phyloP scores from a whole-genome alignment of 2,329 filamentous ascomycete genomes.

The Metarhizium album region DNA sequence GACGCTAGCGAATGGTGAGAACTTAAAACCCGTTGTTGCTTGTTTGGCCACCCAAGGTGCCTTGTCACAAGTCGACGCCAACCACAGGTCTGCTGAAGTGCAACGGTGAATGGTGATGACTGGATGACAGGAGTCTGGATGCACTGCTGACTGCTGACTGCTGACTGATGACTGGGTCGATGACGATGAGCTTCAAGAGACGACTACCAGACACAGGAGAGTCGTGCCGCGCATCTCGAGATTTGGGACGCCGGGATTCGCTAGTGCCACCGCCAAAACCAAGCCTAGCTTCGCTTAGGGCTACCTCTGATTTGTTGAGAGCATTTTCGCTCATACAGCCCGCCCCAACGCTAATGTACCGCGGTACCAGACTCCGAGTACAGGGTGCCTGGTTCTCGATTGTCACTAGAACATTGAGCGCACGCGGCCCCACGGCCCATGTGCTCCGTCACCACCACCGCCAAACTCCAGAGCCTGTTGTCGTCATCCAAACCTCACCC shows the following conservation, averaged over 20 bases:
- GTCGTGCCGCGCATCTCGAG: conserved; percentile 2
- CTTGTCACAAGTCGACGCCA: not conserved
- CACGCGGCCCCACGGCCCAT: too few species aligned
- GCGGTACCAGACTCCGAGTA: too few species aligned
- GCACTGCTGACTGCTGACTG: not conserved
- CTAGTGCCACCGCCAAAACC: not conserved
- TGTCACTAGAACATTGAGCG: too few species aligned
- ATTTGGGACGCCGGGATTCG: not conserved
- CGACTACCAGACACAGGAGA: not conserved
- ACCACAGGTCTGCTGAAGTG: not conserved
- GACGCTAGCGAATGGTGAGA: not conserved
- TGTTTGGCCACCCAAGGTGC: too few species aligned
- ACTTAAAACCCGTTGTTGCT: too few species aligned
- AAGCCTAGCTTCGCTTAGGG: conserved; percentile 7
- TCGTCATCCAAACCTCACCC: not conserved
- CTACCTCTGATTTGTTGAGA: conserved; percentile 4
- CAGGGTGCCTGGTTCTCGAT: too few species aligned
- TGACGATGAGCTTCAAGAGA: not conserved
- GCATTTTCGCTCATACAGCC: not conserved
- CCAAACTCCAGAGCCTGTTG: not conserved
- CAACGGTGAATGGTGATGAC: not conserved
- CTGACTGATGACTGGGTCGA: not conserved
- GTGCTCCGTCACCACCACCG: not conserved
- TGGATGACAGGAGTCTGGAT: not conserved
- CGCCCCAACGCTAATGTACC: too few species aligned